A percentile compares a stretch with the other conserved stretches of the same genome.
phyloP scores from a whole-genome alignment of 2,329 filamentous ascomycete genomes.

The Plenodomus lindquistii region DNA sequence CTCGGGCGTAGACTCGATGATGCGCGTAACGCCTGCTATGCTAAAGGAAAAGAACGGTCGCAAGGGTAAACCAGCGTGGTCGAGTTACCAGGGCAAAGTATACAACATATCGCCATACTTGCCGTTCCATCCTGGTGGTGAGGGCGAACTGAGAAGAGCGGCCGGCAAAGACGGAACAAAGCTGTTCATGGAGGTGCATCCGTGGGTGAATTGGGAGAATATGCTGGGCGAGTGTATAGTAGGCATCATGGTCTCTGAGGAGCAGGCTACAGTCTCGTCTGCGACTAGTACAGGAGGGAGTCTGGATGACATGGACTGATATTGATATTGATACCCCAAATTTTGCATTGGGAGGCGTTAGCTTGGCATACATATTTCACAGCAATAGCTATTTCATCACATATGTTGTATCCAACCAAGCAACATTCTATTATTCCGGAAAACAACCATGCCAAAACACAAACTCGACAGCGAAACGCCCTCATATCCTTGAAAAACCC shows the following conservation, averaged over 20 bases:
- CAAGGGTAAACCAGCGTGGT: slow-evolving; percentile 87
- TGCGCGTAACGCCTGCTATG: slow-evolving; percentile 81
- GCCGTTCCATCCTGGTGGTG: slow-evolving; percentile 87
- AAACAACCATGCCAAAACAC: no score
- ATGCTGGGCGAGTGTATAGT: slow-evolving; percentile 65
- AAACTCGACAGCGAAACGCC: no score
- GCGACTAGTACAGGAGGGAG: slow-evolving; percentile 23
- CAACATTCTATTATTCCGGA: no score
- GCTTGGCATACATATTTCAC: neutral
- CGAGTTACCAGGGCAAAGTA: slow-evolving; percentile 82
- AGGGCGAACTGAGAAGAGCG: slow-evolving; percentile 78
- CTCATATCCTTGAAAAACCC: no score
- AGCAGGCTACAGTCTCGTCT: slow-evolving; percentile 38
- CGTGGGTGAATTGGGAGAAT: slow-evolving; percentile 71
- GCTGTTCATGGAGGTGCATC: slow-evolving; percentile 66
- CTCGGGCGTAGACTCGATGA: slow-evolving; percentile 55
- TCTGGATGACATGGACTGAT: slow-evolving; percentile 65
- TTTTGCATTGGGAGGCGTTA: slow-evolving; percentile 10
- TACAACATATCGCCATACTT: slow-evolving; percentile 93
- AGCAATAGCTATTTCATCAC: no score
- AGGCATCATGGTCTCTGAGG: slow-evolving; percentile 63
- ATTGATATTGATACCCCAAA: slow-evolving; percentile 21
- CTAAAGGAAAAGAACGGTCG: slow-evolving; percentile 79
- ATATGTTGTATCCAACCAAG: no score
- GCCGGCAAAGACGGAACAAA: slow-evolving; percentile 70